A percentile compares a stretch with the other conserved stretches of the same genome.
These are phyloP conservation scores for Ceratocystis diversiconidia DNA, from an alignment of 2,329 filamentous ascomycete genomes.

Conservation along the genomic window DNA sequence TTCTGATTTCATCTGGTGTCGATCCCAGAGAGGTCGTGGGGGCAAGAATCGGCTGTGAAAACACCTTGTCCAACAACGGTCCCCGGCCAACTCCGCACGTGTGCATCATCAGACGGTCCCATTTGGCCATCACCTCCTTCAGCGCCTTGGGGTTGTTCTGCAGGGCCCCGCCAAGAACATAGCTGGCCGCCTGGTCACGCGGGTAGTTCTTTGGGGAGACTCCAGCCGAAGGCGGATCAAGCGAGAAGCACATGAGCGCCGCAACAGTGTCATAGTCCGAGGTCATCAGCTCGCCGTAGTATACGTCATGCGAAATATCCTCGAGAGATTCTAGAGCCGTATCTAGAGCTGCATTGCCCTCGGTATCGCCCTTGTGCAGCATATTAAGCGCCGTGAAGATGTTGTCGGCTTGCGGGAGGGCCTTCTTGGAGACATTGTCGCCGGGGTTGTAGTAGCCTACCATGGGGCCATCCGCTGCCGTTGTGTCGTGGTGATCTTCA, in stretches of 20 bases:
- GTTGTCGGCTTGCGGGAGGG: slow-evolving; percentile 21
- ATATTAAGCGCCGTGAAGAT: slow-evolving; percentile 34
- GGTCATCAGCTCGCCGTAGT: slow-evolving; percentile 50
- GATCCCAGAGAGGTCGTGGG: background rate
- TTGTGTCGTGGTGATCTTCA: slow-evolving; percentile 25
- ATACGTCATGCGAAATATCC: slow-evolving; percentile 54
- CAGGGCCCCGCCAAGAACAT: slow-evolving; percentile 42
- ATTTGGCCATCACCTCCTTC: slow-evolving; percentile 34
- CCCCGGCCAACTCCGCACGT: slow-evolving; percentile 26
- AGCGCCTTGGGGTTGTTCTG: slow-evolving; percentile 53
- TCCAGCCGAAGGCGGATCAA: slow-evolving; percentile 22
- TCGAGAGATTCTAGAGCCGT: slow-evolving; percentile 43
- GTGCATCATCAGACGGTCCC: slow-evolving; percentile 30
- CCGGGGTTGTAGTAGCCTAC: slow-evolving; percentile 32
- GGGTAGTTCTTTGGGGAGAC: slow-evolving; percentile 22
- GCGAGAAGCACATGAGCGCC: slow-evolving; percentile 43
- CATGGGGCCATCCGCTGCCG: slow-evolving; percentile 37
- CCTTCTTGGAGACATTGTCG: slow-evolving; percentile 10
- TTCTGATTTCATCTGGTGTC: slow-evolving; percentile 19
- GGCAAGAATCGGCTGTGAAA: background rate
- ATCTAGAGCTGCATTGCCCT: slow-evolving; percentile 29
- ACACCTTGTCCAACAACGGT: slow-evolving; percentile 15
- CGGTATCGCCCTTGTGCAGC: slow-evolving; percentile 33
- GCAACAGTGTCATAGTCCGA: slow-evolving; percentile 40
- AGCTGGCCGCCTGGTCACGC: slow-evolving; percentile 39